Conservation (phyloP, 495 filamentous ascomycete genomes). For the Lentithecium fluviatile region DNA sequence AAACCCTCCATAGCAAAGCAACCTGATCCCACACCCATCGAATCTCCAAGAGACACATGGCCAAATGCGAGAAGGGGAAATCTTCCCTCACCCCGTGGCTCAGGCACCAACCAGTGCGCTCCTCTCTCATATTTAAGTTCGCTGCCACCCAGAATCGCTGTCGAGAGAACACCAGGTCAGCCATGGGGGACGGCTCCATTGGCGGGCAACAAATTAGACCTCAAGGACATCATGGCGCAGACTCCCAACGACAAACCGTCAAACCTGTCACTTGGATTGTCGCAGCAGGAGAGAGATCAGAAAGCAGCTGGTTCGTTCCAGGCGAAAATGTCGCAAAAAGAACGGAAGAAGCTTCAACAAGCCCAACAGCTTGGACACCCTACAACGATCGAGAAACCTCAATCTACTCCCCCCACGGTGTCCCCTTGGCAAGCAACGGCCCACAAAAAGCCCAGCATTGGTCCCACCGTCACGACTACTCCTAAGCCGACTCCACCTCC, state of each 20-base stretch:
- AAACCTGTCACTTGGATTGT: slow-evolving; percentile 70
- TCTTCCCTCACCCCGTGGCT: slow-evolving; percentile 4
- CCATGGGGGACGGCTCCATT: slow-evolving; percentile 65
- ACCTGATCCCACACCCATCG: slow-evolving; percentile 15
- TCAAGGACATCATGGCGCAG: slow-evolving; percentile 84
- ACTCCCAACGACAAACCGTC: slow-evolving; percentile 63
- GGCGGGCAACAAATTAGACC: slow-evolving; percentile 63
- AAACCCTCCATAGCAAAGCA: neutral
- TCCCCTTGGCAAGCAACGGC: slow-evolving; percentile 69
- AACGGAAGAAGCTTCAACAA: slow-evolving; percentile 74
- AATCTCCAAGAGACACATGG: slow-evolving; percentile 24
- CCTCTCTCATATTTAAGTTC: neutral
- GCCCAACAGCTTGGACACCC: slow-evolving; percentile 48
- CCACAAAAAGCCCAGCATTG: slow-evolving; percentile 27
- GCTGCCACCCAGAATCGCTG: neutral
- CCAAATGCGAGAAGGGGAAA: slow-evolving; percentile 12
- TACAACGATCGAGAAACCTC: slow-evolving; percentile 41
- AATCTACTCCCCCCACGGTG: slow-evolving; percentile 47
- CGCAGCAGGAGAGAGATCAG: slow-evolving; percentile 44
- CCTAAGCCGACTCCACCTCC: slow-evolving; percentile 8
- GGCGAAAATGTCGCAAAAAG: slow-evolving; percentile 79
- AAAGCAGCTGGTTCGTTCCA: slow-evolving; percentile 30
- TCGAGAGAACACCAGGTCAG: slow-evolving; percentile 35
- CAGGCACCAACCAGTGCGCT: slow-evolving; percentile 1
- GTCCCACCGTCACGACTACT: slow-evolving; percentile 24